Percentiles rank a stretch among this genome's conserved stretches.
phyloP scores from a whole-genome alignment of 1,284 basidiomycete species.

The Austropuccinia psidii region DNA sequence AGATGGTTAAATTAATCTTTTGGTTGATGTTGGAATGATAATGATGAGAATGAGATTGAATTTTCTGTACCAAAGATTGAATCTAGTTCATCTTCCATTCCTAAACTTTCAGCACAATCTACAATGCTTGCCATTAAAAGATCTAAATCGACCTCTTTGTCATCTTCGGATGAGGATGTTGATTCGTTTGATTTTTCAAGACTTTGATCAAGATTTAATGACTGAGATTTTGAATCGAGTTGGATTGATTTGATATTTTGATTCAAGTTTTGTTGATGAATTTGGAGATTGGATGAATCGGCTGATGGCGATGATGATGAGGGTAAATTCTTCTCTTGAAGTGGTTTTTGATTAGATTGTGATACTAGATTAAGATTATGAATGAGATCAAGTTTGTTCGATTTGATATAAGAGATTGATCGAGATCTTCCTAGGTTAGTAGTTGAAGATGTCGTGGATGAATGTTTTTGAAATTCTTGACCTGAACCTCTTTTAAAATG shows the following conservation, averaged over 20 bases:
- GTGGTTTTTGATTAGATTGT: no score
- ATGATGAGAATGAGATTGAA: no score
- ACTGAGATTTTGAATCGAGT: not conserved
- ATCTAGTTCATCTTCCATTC: not conserved
- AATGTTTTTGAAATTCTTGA: no score
- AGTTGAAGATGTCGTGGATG: no score
- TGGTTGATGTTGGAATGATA: no score
- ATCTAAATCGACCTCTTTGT: not conserved
- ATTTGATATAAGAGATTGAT: no score
- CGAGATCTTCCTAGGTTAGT: no score
- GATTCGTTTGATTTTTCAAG: not conserved
- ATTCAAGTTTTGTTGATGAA: not conserved
- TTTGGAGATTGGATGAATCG: not conserved
- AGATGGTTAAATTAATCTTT: no score
- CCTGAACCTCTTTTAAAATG: no score
- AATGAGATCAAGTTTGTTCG: no score
- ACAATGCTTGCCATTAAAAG: not conserved
- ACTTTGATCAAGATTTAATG: not conserved
- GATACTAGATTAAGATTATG: no score
- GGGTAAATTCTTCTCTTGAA: not conserved
- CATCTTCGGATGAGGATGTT: not conserved
- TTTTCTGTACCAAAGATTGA: no score
- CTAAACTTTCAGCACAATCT: conserved; percentile 9
- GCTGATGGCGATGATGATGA: not conserved
- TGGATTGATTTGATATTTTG: not conserved